phyloP scores from a whole-genome alignment of 495 filamentous ascomycete species.

The Trichoderma virens region DNA sequence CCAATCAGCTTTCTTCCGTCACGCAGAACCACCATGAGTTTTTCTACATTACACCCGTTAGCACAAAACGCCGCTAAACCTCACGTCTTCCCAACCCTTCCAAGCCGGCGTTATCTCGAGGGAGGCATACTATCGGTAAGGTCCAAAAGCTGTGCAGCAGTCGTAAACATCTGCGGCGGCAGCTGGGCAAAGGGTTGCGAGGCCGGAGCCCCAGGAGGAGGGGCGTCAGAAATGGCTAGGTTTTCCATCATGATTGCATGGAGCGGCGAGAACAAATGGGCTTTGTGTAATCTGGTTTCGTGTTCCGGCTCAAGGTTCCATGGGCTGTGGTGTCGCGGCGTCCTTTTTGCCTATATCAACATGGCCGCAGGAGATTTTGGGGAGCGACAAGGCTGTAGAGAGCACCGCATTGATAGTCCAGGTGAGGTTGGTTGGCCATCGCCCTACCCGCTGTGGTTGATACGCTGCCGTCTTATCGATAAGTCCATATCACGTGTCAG shows the following conservation, averaged over 20 bases:
- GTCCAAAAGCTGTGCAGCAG: constrained; percentile 87
- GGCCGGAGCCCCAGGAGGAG: constrained; percentile 29
- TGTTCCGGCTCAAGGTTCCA: neutral
- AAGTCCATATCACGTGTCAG: neutral
- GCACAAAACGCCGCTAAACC: neutral
- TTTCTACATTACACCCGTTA: constrained; percentile 52
- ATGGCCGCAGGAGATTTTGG: neutral
- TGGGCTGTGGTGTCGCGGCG: neutral
- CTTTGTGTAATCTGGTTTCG: neutral
- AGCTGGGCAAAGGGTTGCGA: constrained; percentile 38
- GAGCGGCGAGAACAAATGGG: neutral
- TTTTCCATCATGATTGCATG: constrained; percentile 39
- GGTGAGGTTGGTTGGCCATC: neutral
- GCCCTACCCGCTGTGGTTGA: neutral
- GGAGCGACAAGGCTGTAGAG: neutral
- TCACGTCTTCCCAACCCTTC: neutral
- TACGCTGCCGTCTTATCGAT: constrained; percentile 6
- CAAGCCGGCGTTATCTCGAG: too few relatives aligned
- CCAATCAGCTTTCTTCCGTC: constrained; percentile 92
- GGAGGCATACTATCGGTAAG: constrained; percentile 81
- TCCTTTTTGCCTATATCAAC: neutral
- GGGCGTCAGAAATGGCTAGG: constrained; percentile 35
- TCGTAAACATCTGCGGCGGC: constrained; percentile 94
- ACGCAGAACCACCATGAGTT: constrained; percentile 79
- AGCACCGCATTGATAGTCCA: neutral